These are phyloP conservation scores for Cucumis hystrix DNA, from an alignment of 306 rosid genomes.

Conservation along the genomic window DNA sequence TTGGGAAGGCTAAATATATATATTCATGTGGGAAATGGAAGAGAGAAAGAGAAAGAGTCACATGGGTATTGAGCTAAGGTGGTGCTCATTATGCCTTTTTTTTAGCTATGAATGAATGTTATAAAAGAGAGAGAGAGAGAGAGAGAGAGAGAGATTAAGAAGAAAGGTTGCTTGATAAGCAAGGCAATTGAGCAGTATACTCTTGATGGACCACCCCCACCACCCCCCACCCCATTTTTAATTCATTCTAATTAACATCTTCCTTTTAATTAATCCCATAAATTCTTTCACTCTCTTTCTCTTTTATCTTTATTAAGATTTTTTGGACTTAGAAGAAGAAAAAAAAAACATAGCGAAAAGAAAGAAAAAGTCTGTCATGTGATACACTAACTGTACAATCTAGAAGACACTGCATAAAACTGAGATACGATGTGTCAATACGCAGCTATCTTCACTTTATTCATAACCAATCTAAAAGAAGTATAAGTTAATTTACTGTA, in stretches of 20 bases:
- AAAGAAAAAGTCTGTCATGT: too few species aligned
- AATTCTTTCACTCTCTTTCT: background rate
- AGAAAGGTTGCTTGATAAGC: constrained; percentile 65
- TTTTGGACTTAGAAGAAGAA: too few species aligned
- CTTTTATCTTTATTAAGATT: background rate
- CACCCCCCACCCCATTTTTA: constrained; percentile 59
- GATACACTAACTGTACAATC: too few species aligned
- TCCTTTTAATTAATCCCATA: constrained; percentile 22
- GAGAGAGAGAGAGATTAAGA: constrained; percentile 19
- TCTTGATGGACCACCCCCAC: constrained; percentile 83
- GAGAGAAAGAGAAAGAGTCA: constrained; percentile 9
- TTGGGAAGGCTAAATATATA: background rate
- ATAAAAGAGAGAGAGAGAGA: too few species aligned
- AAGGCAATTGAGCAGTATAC: constrained; percentile 75
- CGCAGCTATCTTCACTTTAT: too few species aligned
- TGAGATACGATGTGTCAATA: too few species aligned
- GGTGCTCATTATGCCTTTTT: constrained; percentile 59
- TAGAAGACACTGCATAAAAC: too few species aligned
- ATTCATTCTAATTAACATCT: constrained; percentile 1
- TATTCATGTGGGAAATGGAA: background rate
- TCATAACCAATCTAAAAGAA: too few species aligned
- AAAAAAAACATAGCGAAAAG: too few species aligned
- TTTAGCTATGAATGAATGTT: constrained; percentile 47
- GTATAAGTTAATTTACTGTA: too few species aligned
- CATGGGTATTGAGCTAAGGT: constrained; percentile 21